These are phyloP conservation scores for Boletus rubescentipes DNA, from an alignment of 768 basidiomycete genomes.

Conservation along the genomic window DNA sequence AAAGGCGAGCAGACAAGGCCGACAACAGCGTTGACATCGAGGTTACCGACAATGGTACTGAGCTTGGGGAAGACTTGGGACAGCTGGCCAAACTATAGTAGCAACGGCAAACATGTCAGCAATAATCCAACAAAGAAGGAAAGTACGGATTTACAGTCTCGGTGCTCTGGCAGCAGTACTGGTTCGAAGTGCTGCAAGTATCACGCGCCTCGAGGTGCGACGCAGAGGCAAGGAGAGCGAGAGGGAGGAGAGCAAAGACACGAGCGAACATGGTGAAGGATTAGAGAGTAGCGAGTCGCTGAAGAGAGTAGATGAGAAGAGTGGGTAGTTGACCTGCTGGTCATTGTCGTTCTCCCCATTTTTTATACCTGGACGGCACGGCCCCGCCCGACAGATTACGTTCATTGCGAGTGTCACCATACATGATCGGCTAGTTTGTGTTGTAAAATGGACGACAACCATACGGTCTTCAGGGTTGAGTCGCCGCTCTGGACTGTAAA, in stretches of 20 bases:
- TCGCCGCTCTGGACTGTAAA: neutral
- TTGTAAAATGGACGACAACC: conserved; percentile 1
- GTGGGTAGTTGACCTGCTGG: neutral
- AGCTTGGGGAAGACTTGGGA: neutral
- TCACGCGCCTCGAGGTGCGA: neutral
- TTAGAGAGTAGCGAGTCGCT: neutral
- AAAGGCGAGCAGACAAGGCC: neutral
- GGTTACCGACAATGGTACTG: neutral
- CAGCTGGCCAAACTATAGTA: neutral
- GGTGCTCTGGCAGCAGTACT: conserved; percentile 11
- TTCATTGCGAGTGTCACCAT: neutral
- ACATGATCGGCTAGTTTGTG: neutral
- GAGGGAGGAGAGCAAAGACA: conserved; percentile 15
- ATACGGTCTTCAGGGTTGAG: neutral
- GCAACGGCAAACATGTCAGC: neutral
- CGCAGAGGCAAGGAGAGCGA: conserved; percentile 17
- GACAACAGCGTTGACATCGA: neutral
- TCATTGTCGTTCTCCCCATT: too few relatives aligned
- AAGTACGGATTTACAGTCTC: neutral
- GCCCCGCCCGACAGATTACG: conserved; percentile 6
- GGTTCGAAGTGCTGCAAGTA: conserved; percentile 6
- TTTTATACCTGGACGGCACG: conserved; percentile 14
- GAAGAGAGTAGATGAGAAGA: neutral
- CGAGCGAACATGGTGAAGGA: conserved; percentile 16
- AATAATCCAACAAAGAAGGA: too few relatives aligned